Conservation (phyloP, 148 eudicot genomes). For the Vaccinium vitisidaea region DNA sequence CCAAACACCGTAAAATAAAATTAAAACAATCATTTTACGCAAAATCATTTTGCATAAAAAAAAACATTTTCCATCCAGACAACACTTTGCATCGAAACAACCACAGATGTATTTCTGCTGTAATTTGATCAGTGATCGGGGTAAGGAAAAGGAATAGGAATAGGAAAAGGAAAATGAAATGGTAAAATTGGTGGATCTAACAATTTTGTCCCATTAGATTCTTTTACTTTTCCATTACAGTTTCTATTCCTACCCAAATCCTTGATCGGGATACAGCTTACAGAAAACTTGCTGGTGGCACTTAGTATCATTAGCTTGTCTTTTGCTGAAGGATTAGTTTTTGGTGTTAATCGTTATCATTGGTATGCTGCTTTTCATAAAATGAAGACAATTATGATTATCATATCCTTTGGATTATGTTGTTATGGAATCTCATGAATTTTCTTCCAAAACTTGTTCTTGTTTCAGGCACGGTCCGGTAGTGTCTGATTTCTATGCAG, state of each 20-base stretch:
- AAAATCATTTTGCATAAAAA: too few species aligned
- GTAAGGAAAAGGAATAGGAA: background rate
- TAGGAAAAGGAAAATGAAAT: background rate
- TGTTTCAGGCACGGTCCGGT: slow-evolving; percentile 18
- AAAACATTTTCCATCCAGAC: too few species aligned
- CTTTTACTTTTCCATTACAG: background rate
- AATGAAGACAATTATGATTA: background rate
- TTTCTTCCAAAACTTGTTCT: background rate
- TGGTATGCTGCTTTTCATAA: background rate
- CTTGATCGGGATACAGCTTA: background rate
- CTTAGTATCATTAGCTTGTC: background rate
- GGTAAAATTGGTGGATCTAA: background rate
- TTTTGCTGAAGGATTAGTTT: background rate
- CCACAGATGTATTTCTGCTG: background rate
- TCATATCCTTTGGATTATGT: background rate
- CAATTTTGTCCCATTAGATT: background rate
- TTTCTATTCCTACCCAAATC: background rate
- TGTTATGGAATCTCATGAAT: background rate
- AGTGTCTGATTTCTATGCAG: slow-evolving; percentile 6
- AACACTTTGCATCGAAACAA: too few species aligned
- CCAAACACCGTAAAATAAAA: too few species aligned
- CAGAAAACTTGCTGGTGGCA: background rate
- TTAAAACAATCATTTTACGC: too few species aligned
- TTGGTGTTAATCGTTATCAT: background rate
- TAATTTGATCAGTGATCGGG: background rate